phyloP scores from a whole-genome alignment of 2,329 filamentous ascomycete species.

The Colletotrichum sp. region DNA sequence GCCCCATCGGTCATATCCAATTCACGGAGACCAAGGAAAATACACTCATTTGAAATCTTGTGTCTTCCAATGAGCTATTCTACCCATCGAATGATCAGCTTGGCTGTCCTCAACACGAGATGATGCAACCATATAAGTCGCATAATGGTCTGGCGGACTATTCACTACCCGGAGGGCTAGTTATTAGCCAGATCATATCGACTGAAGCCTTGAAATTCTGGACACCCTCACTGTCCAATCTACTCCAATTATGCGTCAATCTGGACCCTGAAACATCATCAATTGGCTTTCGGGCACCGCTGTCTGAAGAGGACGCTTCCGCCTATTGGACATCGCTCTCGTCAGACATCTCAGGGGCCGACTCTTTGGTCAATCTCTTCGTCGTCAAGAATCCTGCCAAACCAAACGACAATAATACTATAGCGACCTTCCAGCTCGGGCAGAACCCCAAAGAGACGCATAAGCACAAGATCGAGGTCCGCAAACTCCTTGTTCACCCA shows the following conservation, averaged over 20 bases:
- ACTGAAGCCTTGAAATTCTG: neutral
- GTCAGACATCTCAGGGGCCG: neutral
- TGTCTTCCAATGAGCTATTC: neutral
- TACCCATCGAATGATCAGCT: neutral
- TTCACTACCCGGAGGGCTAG: neutral
- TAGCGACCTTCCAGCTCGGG: neutral
- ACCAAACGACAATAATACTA: neutral
- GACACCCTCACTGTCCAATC: neutral
- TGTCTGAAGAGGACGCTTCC: neutral
- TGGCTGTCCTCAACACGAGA: neutral
- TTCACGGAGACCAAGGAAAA: neutral
- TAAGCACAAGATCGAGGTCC: neutral
- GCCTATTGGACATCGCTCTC: neutral
- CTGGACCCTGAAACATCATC: neutral
- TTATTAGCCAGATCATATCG: neutral
- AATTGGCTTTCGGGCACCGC: neutral
- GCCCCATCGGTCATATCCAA: neutral
- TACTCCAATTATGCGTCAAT: neutral
- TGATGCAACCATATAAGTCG: neutral
- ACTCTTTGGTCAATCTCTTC: neutral
- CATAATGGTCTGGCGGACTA: neutral
- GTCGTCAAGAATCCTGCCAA: neutral
- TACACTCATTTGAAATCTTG: neutral
- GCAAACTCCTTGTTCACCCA: neutral
- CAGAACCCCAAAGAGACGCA: neutral